phyloP scores from a whole-genome alignment of 2,329 filamentous ascomycete genomes.

The Cercospora berteroae region DNA sequence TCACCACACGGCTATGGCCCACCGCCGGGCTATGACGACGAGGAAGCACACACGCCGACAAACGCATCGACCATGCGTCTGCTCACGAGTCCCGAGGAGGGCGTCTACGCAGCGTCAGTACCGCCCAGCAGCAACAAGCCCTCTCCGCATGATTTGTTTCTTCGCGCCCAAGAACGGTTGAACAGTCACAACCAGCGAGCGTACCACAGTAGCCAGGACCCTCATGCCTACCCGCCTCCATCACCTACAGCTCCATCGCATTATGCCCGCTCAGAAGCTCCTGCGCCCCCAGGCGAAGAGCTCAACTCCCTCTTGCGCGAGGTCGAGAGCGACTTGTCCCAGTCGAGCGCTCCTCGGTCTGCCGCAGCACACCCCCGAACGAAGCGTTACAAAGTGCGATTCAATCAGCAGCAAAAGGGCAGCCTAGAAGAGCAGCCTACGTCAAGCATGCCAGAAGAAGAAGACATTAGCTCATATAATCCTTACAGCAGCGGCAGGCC shows the following conservation, averaged over 20 bases:
- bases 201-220: slow-evolving; percentile 15
- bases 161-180: slow-evolving; percentile 31
- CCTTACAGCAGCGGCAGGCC: slow-evolving; percentile 41
- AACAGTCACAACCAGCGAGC: slow-evolving; percentile 20
- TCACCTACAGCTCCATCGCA: slow-evolving; percentile 20
- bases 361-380: slow-evolving; percentile 27
- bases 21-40: slow-evolving; percentile 49
- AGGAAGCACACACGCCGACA: slow-evolving; percentile 19
- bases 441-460: slow-evolving; percentile 12
- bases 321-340: slow-evolving; percentile 36
- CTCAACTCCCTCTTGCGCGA: slow-evolving; percentile 48
- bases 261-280: slow-evolving; percentile 17
- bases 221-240: slow-evolving; percentile 11
- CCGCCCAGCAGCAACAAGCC: slow-evolving; percentile 33
- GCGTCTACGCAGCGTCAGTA: slow-evolving; percentile 33
- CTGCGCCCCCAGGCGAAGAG: slow-evolving; percentile 39
- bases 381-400: slow-evolving; percentile 35
- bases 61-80: slow-evolving; percentile 48
- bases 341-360: slow-evolving; percentile 24
- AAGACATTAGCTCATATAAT: slow-evolving; percentile 33
- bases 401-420: slow-evolving; percentile 33
- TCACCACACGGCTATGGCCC: slow-evolving; percentile 33
- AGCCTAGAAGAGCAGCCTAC: slow-evolving; percentile 24
- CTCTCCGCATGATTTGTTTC: slow-evolving; percentile 42
- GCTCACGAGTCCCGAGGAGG: slow-evolving; percentile 48